Base-by-base conservation (phyloP, 2,329 filamentous ascomycete species). In the Botrytis tulipae region DNA sequence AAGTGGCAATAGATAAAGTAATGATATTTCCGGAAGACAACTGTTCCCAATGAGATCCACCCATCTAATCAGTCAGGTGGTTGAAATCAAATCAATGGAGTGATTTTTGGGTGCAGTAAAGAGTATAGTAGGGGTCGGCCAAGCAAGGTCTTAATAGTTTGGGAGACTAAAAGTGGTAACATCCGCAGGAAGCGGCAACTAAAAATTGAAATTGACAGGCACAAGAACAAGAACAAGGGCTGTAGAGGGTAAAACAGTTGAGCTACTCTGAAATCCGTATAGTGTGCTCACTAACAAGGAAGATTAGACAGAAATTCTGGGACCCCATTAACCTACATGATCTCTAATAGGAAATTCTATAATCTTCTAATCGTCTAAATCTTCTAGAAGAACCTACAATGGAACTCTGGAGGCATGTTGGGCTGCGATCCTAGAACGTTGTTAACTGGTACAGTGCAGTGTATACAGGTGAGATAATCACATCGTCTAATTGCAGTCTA, bases 171-270 rank as follows among this genome's bases (percentile, higher is more conserved):
- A 42, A 42, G 54, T 35, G 62, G 71, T 72, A 69, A 42, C 62
- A 72, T 72, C 62, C 71, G 62, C 62, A 72, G 62, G 71, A 72
- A 69, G 71, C 71, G 62, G 71, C 63, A 69, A 48, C 62, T 72
- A 72, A 72, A 54, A 72, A 54, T 68, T 42, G 54, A 46, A 68
- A 37, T 69, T 59, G 51, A 72, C 71, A 66, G 60, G 70, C 25
- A 66, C 63, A 57, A 57, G 46, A n/a, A n/a, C 22, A 18, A 18
- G 37, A 40, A 32, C 62, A 66, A 37, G 65, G 46, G 62, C 51
- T 40, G 35, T 7, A 18, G 25, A 18, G 51, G 54, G 35, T 57
- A 57, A 60, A 60, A 51, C 48, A 51, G 48, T 51, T 51, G 48
- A 51, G 29, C 51, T 57, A 57, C 51, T 57, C 51, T 57, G 14